These are phyloP conservation scores for Spiraea crenata DNA, from an alignment of 331 rosid genomes.

Conservation along the genomic window DNA sequence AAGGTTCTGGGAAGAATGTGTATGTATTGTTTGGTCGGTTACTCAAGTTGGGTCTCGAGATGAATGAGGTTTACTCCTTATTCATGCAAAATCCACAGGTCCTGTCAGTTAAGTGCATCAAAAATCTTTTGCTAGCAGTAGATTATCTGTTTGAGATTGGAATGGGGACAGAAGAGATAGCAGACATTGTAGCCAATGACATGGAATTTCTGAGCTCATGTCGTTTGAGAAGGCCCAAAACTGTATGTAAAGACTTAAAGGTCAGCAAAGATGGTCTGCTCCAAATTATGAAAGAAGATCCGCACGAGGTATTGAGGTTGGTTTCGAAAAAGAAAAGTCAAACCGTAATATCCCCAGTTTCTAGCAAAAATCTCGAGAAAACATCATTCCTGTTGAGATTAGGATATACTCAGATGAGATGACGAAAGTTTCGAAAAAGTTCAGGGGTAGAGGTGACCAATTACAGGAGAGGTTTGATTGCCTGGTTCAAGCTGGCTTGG, in stretches of 20 bases:
- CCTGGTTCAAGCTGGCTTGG: conserved; percentile 80
- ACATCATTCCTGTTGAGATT: conserved; percentile 57
- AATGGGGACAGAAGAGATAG: conserved; percentile 55
- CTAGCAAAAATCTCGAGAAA: conserved; percentile 43
- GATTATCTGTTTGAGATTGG: conserved; percentile 50
- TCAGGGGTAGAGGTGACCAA: conserved; percentile 73
- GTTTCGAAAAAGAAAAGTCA: conserved; percentile 39
- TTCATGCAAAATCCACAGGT: conserved; percentile 52
- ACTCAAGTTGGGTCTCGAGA: conserved; percentile 50
- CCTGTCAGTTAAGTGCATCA: conserved; percentile 37
- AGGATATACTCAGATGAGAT: conserved; percentile 78
- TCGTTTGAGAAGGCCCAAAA: conserved; percentile 53
- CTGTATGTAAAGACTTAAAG: conserved; percentile 50
- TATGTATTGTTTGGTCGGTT: conserved; percentile 44
- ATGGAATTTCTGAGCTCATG: conserved; percentile 39
- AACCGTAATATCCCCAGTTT: conserved; percentile 24
- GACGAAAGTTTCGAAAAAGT: conserved; percentile 54
- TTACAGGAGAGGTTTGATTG: conserved; percentile 83
- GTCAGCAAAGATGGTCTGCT: conserved; percentile 45
- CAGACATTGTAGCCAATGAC: conserved; percentile 37
- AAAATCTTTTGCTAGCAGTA: conserved; percentile 47
- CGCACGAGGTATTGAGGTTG: conserved; percentile 42
- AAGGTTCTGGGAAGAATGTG: conserved; percentile 59
- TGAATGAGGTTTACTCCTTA: conserved; percentile 37
- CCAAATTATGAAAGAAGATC: conserved; percentile 54